A percentile compares a stretch with the other conserved stretches of the same genome.
Evolutionary conservation across 2,329 filamentous ascomycete species (phyloP).

Genomic region (Chrysoporthe austroafricana): DNA sequence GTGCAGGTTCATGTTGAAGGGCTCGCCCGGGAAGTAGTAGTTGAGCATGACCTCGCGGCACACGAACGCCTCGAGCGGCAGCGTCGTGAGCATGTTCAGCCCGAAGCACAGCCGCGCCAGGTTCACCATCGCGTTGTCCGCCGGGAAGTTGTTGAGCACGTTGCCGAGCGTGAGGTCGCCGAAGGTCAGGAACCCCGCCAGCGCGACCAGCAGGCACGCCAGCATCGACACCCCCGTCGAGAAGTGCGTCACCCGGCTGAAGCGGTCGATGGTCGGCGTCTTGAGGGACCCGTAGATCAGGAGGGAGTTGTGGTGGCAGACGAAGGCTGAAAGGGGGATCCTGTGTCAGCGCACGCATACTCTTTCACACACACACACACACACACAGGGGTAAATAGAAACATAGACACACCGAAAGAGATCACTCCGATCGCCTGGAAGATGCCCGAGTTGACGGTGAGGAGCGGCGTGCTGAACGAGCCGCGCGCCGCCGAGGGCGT

Average conservation of each 20-base stretch:
- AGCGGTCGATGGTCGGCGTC: slow-evolving; percentile 94
- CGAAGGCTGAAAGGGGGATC: slow-evolving; percentile 53
- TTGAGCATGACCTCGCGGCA: slow-evolving; percentile 96
- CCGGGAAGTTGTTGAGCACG: slow-evolving; percentile 95
- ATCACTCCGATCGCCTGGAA: slow-evolving; percentile 98
- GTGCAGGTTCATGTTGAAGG: slow-evolving; percentile 83
- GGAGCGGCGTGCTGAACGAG: slow-evolving; percentile 67
- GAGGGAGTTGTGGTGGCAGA: slow-evolving; percentile 91
- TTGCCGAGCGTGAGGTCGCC: slow-evolving; percentile 92
- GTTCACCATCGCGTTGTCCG: slow-evolving; percentile 91
- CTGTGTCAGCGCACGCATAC: slow-evolving; percentile 37
- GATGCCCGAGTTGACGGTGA: slow-evolving; percentile 84
- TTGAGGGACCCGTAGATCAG: slow-evolving; percentile 95
- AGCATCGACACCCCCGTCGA: slow-evolving; percentile 87
- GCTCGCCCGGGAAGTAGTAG: slow-evolving; percentile 71
- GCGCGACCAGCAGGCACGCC: slow-evolving; percentile 87
- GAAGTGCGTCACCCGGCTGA: slow-evolving; percentile 90
- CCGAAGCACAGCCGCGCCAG: slow-evolving; percentile 94
- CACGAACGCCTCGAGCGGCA: slow-evolving; percentile 96
- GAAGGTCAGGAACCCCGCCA: slow-evolving; percentile 90
- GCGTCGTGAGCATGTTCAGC: slow-evolving; percentile 96
- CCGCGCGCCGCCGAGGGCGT: slow-evolving; percentile 75
- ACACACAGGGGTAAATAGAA: slow-evolving; percentile 5
- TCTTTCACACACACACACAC: not conserved
- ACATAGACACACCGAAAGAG: slow-evolving; percentile 74